These are phyloP conservation scores for Aegle marmelos DNA, from an alignment of 345 rosid species.

Conservation along the genomic window DNA sequence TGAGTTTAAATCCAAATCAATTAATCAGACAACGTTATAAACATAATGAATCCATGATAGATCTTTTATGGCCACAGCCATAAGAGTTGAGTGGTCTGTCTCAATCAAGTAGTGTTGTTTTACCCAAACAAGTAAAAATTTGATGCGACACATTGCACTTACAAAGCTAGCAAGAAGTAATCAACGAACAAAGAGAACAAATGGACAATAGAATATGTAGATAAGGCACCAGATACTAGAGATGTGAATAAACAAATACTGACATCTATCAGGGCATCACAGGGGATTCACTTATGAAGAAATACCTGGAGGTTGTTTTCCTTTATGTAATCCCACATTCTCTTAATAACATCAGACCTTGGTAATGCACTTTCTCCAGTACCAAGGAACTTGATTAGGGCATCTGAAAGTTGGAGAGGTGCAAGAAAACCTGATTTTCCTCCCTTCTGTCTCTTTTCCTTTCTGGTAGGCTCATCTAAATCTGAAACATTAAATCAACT, in stretches of 20 bases:
- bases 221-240: neutral
- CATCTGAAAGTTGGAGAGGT: constrained; percentile 53
- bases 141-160: neutral
- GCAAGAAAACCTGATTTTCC: constrained; percentile 47
- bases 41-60: neutral
- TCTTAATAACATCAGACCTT: constrained; percentile 41
- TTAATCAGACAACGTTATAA: neutral
- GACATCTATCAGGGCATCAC: neutral
- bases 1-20: neutral
- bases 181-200: neutral
- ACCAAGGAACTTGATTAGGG: constrained; percentile 49
- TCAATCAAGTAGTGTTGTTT: neutral
- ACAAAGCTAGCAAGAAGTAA: neutral
- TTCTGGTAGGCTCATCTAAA: constrained; percentile 39
- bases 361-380: constrained; percentile 47
- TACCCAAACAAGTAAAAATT: neutral
- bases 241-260: neutral
- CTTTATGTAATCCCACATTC: constrained; percentile 52
- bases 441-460: constrained; percentile 50
- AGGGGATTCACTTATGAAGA: neutral
- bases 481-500: constrained; percentile 14
- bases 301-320: constrained; percentile 49
- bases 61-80: neutral
- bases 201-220: neutral
- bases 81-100: neutral